Percentiles rank a stretch among this genome's conserved stretches.
Evolutionary conservation across 75 land plant genomes (phyloP).

Genomic region (Chamaecyparis obtusa): DNA sequence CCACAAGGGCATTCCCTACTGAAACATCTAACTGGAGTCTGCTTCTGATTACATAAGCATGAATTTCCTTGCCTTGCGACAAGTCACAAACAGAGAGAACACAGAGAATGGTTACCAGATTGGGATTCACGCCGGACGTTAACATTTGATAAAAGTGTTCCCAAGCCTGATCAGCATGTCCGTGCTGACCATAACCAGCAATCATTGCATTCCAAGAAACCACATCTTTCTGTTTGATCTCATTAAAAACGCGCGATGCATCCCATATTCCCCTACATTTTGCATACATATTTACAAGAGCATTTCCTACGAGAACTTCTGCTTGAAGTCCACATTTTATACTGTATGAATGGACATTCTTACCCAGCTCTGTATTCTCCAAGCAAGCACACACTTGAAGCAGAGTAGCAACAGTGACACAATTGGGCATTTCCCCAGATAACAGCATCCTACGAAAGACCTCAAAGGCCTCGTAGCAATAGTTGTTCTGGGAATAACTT

Average conservation of each 20-base stretch:
- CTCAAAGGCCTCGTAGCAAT: conserved; percentile 28
- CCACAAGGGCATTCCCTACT: conserved; percentile 23
- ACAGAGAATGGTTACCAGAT: conserved; percentile 3
- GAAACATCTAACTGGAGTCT: conserved; percentile 16
- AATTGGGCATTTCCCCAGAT: conserved; percentile 30
- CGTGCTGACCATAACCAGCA: conserved; percentile 4
- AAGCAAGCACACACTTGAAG: conserved; percentile 26
- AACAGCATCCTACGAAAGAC: conserved; percentile 50
- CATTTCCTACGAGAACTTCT: conserved; percentile 32
- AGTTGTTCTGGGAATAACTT: conserved; percentile 6
- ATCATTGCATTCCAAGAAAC: conserved; percentile 17
- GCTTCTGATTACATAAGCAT: conserved; percentile 1
- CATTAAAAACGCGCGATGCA: conserved; percentile 34
- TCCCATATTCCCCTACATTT: conserved; percentile 49
- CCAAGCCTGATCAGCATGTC: conserved; percentile 4
- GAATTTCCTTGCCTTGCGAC: conserved; percentile 10
- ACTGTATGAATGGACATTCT: conserved; percentile 43
- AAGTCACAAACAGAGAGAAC: conserved; percentile 13
- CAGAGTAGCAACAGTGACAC: conserved; percentile 36
- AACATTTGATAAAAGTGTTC: conserved; percentile 3
- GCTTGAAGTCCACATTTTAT: conserved; percentile 28
- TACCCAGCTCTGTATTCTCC: conserved; percentile 34
- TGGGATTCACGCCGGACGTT: conserved; percentile 2
- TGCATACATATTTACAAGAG: conserved; percentile 71
- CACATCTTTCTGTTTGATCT: conserved; percentile 25